Evolutionary conservation across 1,139 yeast genomes (phyloP), one percentile per base, ranked within the genome.

Genomic region (Groenewaldozyma sp.): DNA sequence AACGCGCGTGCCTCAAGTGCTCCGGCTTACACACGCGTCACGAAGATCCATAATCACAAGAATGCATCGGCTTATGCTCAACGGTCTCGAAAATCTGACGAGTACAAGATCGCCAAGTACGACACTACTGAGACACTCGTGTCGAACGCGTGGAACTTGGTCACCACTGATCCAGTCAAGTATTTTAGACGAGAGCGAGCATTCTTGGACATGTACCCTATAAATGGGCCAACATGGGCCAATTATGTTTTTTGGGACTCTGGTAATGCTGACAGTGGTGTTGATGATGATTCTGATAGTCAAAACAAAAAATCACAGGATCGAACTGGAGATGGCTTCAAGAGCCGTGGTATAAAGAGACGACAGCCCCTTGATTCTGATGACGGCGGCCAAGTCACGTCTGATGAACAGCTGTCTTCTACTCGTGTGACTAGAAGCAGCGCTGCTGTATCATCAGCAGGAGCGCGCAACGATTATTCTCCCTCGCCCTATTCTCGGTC

Each of bases 211-310:
- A 39, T 59, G 40, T 59, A 59, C 35, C 59, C 62, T 4, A 34
- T 49, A 32, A 50, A 52, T 42, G 53, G 59, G 3, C 60, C 59
- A 22, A 53, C 60, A 4, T 57, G 60, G 61, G 48, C 56, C 18
- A 51, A 52, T 40, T 51, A 50, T 39, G 49, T 46, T 20, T 46
- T 43, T 28, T 43, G 42, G 10, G 52, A 52, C 29, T 45, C 46
- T 9, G 36, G 37, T 22, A 13, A 36, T 20, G 37, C 22, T 5
- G 34, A 36, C 11, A n/a, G n/a, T n/a, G 7, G 11, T 22, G 26
- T 22, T 7, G 10, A n/a, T 28, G 24, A 24, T 5, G 31, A 19
- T 16, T 17, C 17, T n/a, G 32, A 34, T 24, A 32, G 29, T 9
- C 38, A 28, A 20, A 17, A 6, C n/a, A 9, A 10, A 6, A 14